phyloP scores from a whole-genome alignment of 495 filamentous ascomycete genomes.

The Pyrenopolyporus hunteri region DNA sequence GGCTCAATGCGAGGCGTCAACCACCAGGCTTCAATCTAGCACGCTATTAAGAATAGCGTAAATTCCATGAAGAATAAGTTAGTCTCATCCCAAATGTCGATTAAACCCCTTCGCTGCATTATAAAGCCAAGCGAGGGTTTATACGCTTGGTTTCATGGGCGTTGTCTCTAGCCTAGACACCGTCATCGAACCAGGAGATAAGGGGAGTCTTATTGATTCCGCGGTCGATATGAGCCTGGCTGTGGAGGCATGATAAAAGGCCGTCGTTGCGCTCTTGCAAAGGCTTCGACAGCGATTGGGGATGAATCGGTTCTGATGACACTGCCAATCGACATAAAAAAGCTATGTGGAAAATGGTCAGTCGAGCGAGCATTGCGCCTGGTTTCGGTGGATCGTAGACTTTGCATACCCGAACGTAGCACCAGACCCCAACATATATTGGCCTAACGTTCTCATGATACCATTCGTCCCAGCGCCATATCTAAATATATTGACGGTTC shows the following conservation, averaged over 20 bases:
- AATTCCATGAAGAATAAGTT: background rate
- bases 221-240: slow-evolving; percentile 48
- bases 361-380: background rate
- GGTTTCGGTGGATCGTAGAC: background rate
- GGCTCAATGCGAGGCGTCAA: slow-evolving; percentile 4
- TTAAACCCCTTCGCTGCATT: background rate
- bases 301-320: slow-evolving; percentile 87
- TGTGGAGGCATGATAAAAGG: slow-evolving; percentile 67
- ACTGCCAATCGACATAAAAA: slow-evolving; percentile 99
- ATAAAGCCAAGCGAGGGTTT: background rate
- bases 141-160: background rate
- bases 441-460: slow-evolving; percentile 87
- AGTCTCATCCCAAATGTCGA: background rate
- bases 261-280: slow-evolving; percentile 61
- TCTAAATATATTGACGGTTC: slow-evolving; percentile 90
- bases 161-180: background rate
- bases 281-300: slow-evolving; percentile 65
- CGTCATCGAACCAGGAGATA: background rate
- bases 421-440: slow-evolving; percentile 97
- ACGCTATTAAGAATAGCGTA: background rate
- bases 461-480: slow-evolving; percentile 93
- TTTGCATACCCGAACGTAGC: slow-evolving; percentile 88
- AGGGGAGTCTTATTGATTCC: slow-evolving; percentile 28
- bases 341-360: slow-evolving; percentile 60
- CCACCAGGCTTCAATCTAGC: background rate